Conservation (phyloP, 768 basidiomycete species). For the Lentinula guzmanii region DNA sequence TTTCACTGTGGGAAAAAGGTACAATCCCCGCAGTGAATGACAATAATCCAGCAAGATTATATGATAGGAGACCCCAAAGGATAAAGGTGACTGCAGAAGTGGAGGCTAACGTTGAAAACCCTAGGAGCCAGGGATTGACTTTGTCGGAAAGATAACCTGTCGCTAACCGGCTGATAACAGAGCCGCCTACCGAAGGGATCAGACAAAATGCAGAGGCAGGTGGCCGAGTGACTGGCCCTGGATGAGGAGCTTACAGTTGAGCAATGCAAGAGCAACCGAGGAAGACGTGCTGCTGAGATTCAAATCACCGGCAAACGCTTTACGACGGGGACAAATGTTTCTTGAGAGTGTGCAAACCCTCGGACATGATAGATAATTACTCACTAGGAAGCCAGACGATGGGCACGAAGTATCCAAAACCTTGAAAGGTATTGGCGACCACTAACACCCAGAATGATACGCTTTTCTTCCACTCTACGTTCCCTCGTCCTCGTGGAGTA, state of each 20-base stretch:
- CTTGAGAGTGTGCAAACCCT: not conserved
- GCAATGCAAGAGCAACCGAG: constrained; percentile 14
- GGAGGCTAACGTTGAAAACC: constrained; percentile 11
- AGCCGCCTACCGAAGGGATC: constrained; percentile 8
- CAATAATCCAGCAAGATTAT: constrained; percentile 18
- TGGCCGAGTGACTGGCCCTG: too few species aligned
- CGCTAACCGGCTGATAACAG: constrained; percentile 16
- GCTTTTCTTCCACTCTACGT: constrained; percentile 14
- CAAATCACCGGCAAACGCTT: constrained; percentile 18
- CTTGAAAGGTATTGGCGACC: constrained; percentile 18
- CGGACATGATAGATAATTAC: not conserved
- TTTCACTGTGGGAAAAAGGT: too few species aligned
- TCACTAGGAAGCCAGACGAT: constrained; percentile 21
- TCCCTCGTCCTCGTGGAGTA: constrained; percentile 7
- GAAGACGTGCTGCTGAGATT: constrained; percentile 11
- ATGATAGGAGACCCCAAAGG: constrained; percentile 22
- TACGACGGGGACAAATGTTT: not conserved
- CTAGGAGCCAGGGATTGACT: constrained; percentile 18
- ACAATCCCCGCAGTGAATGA: too few species aligned
- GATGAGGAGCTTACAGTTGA: constrained; percentile 13
- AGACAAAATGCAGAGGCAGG: not conserved
- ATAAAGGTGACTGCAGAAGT: constrained; percentile 22
- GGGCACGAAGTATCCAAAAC: constrained; percentile 21
- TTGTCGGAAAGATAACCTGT: constrained; percentile 20
- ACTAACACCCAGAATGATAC: constrained; percentile 18